phyloP scores from a whole-genome alignment of 2,329 filamentous ascomycete species.

The Verticillium zaregamsianum region DNA sequence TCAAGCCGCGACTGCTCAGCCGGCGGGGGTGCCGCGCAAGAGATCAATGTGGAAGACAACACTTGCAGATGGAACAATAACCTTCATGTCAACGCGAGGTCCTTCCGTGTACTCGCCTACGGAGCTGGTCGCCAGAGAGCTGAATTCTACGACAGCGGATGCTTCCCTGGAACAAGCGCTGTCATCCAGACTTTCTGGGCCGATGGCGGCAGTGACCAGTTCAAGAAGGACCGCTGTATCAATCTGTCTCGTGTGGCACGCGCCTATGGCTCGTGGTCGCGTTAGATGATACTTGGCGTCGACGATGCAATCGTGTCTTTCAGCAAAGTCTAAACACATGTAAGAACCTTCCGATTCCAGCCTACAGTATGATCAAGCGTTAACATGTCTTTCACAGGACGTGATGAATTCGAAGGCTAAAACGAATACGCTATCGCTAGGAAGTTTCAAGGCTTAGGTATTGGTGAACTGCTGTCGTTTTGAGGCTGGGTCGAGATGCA shows the following conservation, averaged over 20 bases:
- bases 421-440: too few relatives aligned
- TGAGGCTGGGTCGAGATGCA: too few relatives aligned
- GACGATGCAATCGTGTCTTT: too few relatives aligned
- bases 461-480: too few relatives aligned
- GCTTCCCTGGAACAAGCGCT: neutral
- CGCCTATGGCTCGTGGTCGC: neutral
- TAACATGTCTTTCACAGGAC: too few relatives aligned
- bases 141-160: neutral
- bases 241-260: neutral
- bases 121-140: neutral
- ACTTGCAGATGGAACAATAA: neutral
- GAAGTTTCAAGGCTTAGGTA: too few relatives aligned
- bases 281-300: neutral
- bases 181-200: neutral
- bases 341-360: too few relatives aligned
- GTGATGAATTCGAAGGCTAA: too few relatives aligned
- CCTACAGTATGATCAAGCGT: too few relatives aligned
- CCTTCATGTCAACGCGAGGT: neutral
- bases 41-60: neutral
- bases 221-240: neutral
- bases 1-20: neutral
- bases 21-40: neutral
- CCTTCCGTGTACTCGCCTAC: neutral
- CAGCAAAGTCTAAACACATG: too few relatives aligned
- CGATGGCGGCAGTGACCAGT: neutral